Base-by-base conservation (phyloP, 345 rosid genomes). In the Acer negundo region DNA sequence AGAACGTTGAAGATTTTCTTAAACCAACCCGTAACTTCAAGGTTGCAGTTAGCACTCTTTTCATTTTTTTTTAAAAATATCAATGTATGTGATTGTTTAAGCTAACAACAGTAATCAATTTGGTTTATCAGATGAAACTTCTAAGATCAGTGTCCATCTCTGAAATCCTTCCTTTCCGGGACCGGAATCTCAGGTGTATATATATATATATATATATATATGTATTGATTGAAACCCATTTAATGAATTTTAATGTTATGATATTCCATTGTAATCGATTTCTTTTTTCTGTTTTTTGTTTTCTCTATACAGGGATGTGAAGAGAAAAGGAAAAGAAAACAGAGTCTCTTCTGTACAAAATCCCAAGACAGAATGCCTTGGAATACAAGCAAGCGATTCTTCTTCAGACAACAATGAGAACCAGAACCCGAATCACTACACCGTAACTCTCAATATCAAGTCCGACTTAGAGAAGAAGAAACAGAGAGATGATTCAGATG, bases 101-200 rank as follows among this genome's bases (percentile, higher is more conserved):
- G 13, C 13, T 47, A 47, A 47, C 51, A 46, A 10, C 51, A 10
- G 22, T 68, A 53, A n/a, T 76, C 22, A 8, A 6, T 56, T 23
- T 66, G 15, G 1, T 24, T 55, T 35, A 28, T 70, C 62, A 71
- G 84, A 67, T 72, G 80, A 82, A 82, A 59, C 69, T 76, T 49
- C 67, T 76, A 19, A 68, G 75, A 22, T 68, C 80, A 42, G 55
- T 44, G 7, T 58, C 70, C 22, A 67, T 82, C 53, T 79, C 80
- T 44, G 82, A 79, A 67, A 68, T 79, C 15, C 72, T 79, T 40
- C 77, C 80, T 63, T 76, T 82, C 64, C 71, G 68, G 6, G 5
- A 31, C 38, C 6, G 38, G 6, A 31, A 31, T 31, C 38, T 6
- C 0, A 31, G 38, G 6, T 31, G 0, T 31, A 3, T 31, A 31